Base-by-base conservation (phyloP, 2,329 filamentous ascomycete species). In the Pleurostoma richardsiae region DNA sequence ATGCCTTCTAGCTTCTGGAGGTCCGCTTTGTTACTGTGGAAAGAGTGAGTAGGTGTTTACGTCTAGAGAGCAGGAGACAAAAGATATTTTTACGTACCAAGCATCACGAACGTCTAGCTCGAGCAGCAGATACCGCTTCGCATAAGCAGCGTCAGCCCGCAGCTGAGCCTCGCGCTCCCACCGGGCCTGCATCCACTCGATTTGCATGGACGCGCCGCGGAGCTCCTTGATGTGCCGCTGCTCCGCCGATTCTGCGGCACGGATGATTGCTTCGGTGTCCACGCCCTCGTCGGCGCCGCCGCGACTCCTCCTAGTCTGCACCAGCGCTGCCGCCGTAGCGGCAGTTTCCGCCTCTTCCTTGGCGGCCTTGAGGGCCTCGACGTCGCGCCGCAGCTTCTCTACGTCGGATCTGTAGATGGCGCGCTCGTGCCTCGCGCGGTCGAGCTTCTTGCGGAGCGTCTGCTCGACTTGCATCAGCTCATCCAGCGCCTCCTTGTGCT, bases 101-200 rank as follows among this genome's bases (percentile, higher is more conserved):
- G 89, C 85, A 60, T 90, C 86, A 58, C 90, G 90, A 58, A 95
- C 82, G 56, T 90, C 83, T 45, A 95, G 81, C 66, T 90, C 83
- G 64, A 89, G 74, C 58, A 84, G 68, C 68, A 96, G 81, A 65
- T 89, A 91, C 55, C 79, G 82, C 76, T 99, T 99, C 53, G 89
- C 89, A 69, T 86, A 95, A 6, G 87, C 88, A 30, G 92, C 80
- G 58, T 91, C 88, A 52, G 79, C 77, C 39, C 94, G 80, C 68
- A 97, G 85, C 43, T 79, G 81, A 56, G 88, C 82, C 67, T 96
- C 92, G 30, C 94, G 80, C 61, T 82, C 78, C 70, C 87, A 88
- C 44, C 86, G 82, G 2, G 89, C 88, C 58, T 90, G 83, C 64
- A 97, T 82, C 83, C 88, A 97, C 59, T 90, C 81, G 63, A 97